Conservation (phyloP, 2,329 filamentous ascomycete species). For the Verticillium tricorpus region DNA sequence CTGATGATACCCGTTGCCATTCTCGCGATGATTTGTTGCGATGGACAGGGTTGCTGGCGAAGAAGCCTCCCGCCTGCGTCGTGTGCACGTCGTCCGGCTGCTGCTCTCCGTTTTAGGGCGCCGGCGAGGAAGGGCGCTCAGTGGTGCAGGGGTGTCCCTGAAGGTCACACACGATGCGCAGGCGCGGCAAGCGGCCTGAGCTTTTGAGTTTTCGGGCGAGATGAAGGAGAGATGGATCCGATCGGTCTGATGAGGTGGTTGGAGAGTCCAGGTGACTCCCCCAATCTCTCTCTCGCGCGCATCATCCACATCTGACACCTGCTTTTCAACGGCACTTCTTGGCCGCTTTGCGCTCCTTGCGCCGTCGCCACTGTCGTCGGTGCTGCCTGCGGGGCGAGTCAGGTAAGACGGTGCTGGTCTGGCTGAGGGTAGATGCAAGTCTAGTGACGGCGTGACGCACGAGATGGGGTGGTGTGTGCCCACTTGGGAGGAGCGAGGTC, state of each 20-base stretch:
- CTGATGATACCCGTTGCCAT: not conserved
- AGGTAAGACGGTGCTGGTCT: not conserved
- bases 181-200: not conserved
- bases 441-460: not conserved
- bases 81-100: not conserved
- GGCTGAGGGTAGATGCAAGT: not conserved
- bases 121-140: not conserved
- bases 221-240: not conserved
- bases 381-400: not conserved
- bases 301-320: not conserved
- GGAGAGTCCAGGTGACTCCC: not conserved
- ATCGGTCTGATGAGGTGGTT: not conserved
- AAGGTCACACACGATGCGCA: not conserved
- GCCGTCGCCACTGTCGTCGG: not conserved
- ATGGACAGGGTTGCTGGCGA: not conserved
- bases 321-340: not conserved
- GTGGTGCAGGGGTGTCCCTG: not conserved
- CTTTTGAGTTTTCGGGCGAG: not conserved
- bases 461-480: not conserved
- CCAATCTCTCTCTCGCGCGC: not conserved
- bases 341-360: not conserved
- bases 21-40: not conserved
- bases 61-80: not conserved
- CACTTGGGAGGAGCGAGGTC: not conserved
- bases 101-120: not conserved